These are phyloP conservation scores for Lumnitzera racemosa DNA, from an alignment of 345 rosid species.

Conservation along the genomic window DNA sequence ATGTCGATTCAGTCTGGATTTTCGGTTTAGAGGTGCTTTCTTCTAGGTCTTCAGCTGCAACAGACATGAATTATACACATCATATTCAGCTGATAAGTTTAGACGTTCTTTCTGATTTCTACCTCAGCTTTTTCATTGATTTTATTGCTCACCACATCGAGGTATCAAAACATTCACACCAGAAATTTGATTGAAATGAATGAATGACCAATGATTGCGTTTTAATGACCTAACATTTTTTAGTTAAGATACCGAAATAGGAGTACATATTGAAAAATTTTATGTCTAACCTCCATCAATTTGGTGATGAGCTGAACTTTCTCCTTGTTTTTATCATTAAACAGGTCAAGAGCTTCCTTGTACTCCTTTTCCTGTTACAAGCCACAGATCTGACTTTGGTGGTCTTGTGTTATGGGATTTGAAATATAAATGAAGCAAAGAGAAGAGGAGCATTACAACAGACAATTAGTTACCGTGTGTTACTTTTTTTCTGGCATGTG, in stretches of 20 bases:
- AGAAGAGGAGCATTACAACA: neutral
- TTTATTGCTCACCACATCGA: constrained; percentile 16
- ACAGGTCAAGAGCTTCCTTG: constrained; percentile 34
- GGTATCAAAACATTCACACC: neutral
- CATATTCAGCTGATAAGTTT: too few species aligned
- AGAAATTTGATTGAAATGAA: neutral
- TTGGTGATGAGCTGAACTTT: constrained; percentile 33
- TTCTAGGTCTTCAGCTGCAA: too few species aligned
- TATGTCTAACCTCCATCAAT: constrained; percentile 29
- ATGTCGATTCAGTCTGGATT: too few species aligned
- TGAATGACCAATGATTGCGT: neutral
- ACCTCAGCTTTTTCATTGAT: constrained; percentile 38
- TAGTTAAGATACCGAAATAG: neutral
- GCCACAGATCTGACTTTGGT: neutral
- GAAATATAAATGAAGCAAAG: neutral
- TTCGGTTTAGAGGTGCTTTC: too few species aligned
- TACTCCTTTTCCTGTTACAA: constrained; percentile 34
- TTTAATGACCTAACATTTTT: neutral
- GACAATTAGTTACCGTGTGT: neutral
- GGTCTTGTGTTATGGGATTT: neutral
- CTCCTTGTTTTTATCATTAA: constrained; percentile 38
- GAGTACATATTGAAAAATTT: neutral
- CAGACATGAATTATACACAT: too few species aligned
- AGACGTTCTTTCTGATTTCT: constrained; percentile 27
- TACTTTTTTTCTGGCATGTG: constrained; percentile 41